Evolutionary conservation across 2,329 filamentous ascomycete genomes (phyloP).

Genomic region (Colletotrichum viniferum): DNA sequence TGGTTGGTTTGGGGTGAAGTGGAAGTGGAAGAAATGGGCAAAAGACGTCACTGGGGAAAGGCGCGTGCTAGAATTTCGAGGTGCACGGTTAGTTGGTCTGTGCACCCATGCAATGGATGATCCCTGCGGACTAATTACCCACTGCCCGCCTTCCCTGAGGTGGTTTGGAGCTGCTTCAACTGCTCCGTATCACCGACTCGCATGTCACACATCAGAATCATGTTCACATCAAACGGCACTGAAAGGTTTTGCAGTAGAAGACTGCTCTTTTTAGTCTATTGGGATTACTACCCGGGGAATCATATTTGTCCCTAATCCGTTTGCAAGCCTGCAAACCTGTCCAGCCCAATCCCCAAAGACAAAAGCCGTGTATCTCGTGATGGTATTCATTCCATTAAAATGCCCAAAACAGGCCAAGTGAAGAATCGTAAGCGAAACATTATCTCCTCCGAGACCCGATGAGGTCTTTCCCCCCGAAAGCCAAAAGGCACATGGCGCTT

Average conservation of each 20-base stretch:
- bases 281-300: neutral
- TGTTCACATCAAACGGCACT: neutral
- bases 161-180: neutral
- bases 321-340: neutral
- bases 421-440: neutral
- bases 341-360: neutral
- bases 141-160: neutral
- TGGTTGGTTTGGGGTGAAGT: neutral
- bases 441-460: neutral
- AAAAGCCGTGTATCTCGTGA: neutral
- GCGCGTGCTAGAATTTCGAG: constrained; percentile 1
- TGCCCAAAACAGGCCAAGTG: neutral
- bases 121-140: neutral
- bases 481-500: neutral
- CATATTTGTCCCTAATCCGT: neutral
- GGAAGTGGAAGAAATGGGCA: neutral
- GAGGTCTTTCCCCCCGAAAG: neutral
- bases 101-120: neutral
- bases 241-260: neutral
- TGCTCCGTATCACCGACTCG: neutral
- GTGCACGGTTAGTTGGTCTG: neutral
- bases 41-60: neutral
- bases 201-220: neutral
- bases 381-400: constrained; percentile 7
- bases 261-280: neutral